A percentile compares a stretch with the other conserved stretches of the same genome.
Evolutionary conservation across 2,329 filamentous ascomycete species (phyloP).

Genomic region (Pseudocercospora cruenta): DNA sequence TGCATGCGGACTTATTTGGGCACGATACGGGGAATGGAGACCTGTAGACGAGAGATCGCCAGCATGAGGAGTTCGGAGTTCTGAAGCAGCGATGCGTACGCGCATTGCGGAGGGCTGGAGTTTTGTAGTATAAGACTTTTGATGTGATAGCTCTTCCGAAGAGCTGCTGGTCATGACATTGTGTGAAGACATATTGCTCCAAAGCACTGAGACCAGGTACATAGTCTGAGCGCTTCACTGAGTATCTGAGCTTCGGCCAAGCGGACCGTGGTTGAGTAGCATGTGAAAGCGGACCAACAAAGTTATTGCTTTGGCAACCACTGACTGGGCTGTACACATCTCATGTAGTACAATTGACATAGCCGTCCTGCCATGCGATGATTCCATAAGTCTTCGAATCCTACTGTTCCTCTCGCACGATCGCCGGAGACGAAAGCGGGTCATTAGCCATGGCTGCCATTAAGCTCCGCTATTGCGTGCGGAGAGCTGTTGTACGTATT

Average conservation of each 20-base stretch:
- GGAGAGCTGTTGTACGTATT: background rate
- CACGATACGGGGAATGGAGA: constrained; percentile 45
- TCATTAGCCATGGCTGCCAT: background rate
- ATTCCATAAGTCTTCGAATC: background rate
- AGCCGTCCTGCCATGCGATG: background rate
- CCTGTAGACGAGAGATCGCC: constrained; percentile 28
- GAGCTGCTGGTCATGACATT: background rate
- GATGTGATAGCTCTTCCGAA: background rate
- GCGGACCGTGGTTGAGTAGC: background rate
- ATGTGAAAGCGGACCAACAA: background rate
- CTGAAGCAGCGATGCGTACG: constrained; percentile 14
- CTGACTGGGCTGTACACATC: too few relatives aligned
- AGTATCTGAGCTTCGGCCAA: background rate
- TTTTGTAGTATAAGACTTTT: background rate
- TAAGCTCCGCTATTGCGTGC: constrained; percentile 4
- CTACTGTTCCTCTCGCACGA: background rate
- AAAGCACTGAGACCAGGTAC: background rate
- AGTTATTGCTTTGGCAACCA: background rate
- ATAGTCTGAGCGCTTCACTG: background rate
- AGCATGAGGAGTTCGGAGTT: constrained; percentile 2
- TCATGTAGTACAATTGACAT: background rate
- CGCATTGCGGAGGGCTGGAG: constrained; percentile 5
- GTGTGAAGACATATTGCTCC: background rate
- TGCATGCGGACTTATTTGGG: constrained; percentile 69
- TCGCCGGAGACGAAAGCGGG: background rate